Evolutionary conservation across 2,329 filamentous ascomycete genomes (phyloP), one percentile per base, ranked within the genome.

Genomic region (Penicillium sp.): DNA sequence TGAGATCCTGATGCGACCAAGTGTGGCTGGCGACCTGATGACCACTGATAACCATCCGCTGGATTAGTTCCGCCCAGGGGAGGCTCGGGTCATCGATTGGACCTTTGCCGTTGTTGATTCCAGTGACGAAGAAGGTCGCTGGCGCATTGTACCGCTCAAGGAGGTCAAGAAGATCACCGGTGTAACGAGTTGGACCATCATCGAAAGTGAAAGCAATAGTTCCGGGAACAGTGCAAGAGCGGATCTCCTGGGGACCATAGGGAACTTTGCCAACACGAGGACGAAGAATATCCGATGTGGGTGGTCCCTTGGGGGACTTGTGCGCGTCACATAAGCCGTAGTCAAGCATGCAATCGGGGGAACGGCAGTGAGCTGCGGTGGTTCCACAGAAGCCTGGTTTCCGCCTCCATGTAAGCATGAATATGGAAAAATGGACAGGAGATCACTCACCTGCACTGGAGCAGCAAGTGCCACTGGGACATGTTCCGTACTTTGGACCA

Each of bases 141-240:
- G 85, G 87, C 14, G 85, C 86, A 31, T 82, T 77, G 68, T 88
- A 87, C 27, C 75, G 78, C 59, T 81, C 79, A 47, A 90, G 79
- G 55, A 87, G 78, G 66, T 89, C 83, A 13, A 89, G 78, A 13
- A 90, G 79, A 60, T 87, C 82, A 41, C 75, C 74, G 1, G 87
- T 89, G 71, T 86, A 88, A 19, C 79, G 73, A 62, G 83, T 84
- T 22, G 87, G 87, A 1, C 87, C 87, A 69, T 89, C 87, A 64
- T 89, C 87, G 64, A 84, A 89, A 0, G 87, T 89, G 56, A 90
- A 71, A 18, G 87, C 87, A 65, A 90, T 81, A 11, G 84, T 84
- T 54, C 86, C 85, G 2, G 81, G 77, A n/a, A 78, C 77, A 40
- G 66, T 70, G 63, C 79, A 81, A 11, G 73, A 70, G 35, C 73